Evolutionary conservation across 306 rosid genomes (phyloP).

Genomic region (Casuarina equisetifolia): DNA sequence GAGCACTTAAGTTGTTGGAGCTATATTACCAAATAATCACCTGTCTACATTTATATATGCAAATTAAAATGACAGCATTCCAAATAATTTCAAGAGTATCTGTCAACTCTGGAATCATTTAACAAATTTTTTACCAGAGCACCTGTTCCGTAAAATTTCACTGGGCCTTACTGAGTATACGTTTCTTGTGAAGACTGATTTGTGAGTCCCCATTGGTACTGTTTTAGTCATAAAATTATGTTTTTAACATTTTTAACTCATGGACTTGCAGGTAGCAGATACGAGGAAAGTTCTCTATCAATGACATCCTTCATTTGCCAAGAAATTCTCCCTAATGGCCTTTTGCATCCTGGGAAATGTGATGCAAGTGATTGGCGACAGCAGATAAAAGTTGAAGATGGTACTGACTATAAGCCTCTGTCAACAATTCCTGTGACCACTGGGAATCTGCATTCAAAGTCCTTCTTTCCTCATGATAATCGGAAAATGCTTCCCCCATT

Average conservation of each 20-base stretch:
- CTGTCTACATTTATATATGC: not conserved
- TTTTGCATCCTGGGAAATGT: conserved; percentile 42
- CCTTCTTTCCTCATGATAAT: conserved; percentile 33
- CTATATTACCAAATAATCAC: not conserved
- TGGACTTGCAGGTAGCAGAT: conserved; percentile 53
- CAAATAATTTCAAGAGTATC: not conserved
- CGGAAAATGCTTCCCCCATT: conserved; percentile 54
- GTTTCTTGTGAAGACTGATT: conserved; percentile 15
- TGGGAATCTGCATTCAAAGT: conserved; percentile 47
- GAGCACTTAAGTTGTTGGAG: not conserved
- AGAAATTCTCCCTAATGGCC: conserved; percentile 55
- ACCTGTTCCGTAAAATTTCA: not conserved
- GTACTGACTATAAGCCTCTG: conserved; percentile 36
- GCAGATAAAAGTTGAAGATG: conserved; percentile 53
- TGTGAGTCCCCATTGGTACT: not conserved
- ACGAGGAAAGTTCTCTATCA: conserved; percentile 44
- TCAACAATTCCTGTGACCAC: conserved; percentile 41
- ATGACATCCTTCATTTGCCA: conserved; percentile 64
- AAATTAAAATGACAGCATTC: no score
- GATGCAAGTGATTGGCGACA: conserved; percentile 47
- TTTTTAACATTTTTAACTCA: conserved; percentile 15
- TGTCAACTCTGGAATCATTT: conserved; percentile 10
- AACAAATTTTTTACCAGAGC: not conserved
- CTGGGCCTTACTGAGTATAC: conserved; percentile 14
- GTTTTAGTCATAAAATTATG: conserved; percentile 17